Base-by-base conservation (phyloP, 108 stramenopile genomes). In the Cyclotella choctawhatcheeana region DNA sequence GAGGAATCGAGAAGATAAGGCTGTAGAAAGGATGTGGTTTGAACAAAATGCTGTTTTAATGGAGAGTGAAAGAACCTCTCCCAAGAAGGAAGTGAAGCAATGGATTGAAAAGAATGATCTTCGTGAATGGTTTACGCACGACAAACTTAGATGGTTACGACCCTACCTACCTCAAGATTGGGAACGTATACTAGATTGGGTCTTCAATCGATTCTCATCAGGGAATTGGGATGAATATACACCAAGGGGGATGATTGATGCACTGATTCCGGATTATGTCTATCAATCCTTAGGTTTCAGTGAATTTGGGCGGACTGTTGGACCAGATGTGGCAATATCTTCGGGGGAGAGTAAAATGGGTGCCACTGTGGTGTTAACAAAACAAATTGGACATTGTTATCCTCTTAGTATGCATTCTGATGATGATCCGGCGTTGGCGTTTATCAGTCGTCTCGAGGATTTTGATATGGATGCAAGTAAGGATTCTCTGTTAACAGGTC, bases 151-250 rank as follows among this genome's bases (percentile, higher is more conserved):
- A 1, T 14, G 27, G 0, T 76, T 87, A 74, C 62, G 82, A 31
- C 76, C 76, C 12, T 89, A 77, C 47, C 77, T 91, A 61, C 90
- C 90, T 26, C 71, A 91, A 54, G 90, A 89, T 64, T 91, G 88
- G 90, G 88, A 90, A 59, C 55, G 79, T n/a, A 33, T 69, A 0
- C 37, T 90, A 12, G 69, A 71, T 37, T 44, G 40, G 60, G 29
- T 40, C 7, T 61, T 24, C 43, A 61, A 24, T 26, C 21, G n/a
- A 65, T 24, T 58, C 40, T 44, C 53, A 29, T 2, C 25, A 17
- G 44, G 29, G 43, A 2, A 30, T 5, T 77, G 76, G 76, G 67
- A 62, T 21, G 31, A 58, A 32, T 77, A 58, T 34, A 69, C 76
- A 13, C 87, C 85, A 24, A 35, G 68, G 21, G 89, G 85, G 16